Evolutionary conservation across 2,329 filamentous ascomycete genomes (phyloP).

Genomic region (Hypoxylon sp.): DNA sequence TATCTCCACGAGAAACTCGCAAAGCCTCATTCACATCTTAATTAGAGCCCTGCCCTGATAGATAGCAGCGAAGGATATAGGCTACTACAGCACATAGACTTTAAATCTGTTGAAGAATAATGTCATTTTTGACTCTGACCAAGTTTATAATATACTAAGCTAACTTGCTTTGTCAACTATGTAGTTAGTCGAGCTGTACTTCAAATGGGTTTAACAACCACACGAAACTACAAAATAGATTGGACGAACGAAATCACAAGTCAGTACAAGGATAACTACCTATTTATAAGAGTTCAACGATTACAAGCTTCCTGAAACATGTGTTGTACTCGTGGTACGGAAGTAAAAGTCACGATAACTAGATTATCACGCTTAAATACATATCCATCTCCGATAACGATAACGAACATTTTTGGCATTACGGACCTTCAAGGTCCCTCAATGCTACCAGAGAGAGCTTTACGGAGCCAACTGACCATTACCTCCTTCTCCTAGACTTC

Average conservation of each 20-base stretch:
- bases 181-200: not conserved
- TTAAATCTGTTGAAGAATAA: not conserved
- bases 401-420: constrained; percentile 41
- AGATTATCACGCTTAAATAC: constrained; percentile 8
- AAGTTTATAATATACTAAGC: not conserved
- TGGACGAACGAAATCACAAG: too few relatives aligned
- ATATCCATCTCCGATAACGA: constrained; percentile 36
- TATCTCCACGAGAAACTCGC: too few relatives aligned
- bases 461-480: constrained; percentile 18
- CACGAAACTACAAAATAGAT: too few relatives aligned
- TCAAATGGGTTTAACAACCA: too few relatives aligned
- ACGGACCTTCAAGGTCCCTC: constrained; percentile 13
- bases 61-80: not conserved
- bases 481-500: not conserved
- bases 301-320: not conserved
- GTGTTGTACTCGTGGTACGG: not conserved
- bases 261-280: too few relatives aligned
- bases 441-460: constrained; percentile 2
- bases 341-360: not conserved
- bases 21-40: not conserved
- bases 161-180: not conserved
- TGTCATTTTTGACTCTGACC: not conserved
- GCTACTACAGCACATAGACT: not conserved
- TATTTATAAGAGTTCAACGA: too few relatives aligned
- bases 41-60: not conserved